Conservation (phyloP, 108 stramenopile genomes). For the Skeletonema menzelii region DNA sequence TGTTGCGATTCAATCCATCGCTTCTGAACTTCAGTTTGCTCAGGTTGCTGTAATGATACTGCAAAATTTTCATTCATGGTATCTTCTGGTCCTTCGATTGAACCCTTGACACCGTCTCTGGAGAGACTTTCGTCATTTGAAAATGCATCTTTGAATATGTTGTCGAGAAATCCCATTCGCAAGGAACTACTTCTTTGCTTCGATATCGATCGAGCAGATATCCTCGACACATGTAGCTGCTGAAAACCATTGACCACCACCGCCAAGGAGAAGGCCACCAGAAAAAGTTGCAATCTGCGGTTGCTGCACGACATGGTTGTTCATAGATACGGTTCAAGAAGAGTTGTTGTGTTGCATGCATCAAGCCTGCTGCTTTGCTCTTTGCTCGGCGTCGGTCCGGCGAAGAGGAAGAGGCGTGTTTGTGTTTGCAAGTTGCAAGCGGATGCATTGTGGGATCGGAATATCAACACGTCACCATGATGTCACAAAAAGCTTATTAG, state of each 20-base stretch:
- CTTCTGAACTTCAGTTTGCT: conserved; percentile 66
- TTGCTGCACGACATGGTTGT: background rate
- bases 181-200: background rate
- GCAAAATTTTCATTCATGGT: conserved; percentile 10
- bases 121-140: conserved; percentile 62
- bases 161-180: conserved; percentile 59
- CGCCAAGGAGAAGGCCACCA: background rate
- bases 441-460: too few relatives aligned
- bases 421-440: too few relatives aligned
- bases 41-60: background rate
- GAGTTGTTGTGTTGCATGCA: too few relatives aligned
- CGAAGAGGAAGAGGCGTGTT: too few relatives aligned
- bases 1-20: conserved; percentile 63
- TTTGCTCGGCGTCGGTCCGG: too few relatives aligned
- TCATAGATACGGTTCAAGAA: background rate
- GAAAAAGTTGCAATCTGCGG: background rate
- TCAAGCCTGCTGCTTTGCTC: too few relatives aligned
- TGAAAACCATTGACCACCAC: conserved; percentile 1
- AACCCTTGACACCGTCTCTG: conserved; percentile 41
- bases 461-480: background rate
- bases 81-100: conserved; percentile 58
- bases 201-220: background rate
- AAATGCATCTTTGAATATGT: conserved; percentile 70
- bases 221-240: background rate
- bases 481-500: background rate